Conservation (phyloP, 768 basidiomycete genomes). For the Phylloporus scabripes region DNA sequence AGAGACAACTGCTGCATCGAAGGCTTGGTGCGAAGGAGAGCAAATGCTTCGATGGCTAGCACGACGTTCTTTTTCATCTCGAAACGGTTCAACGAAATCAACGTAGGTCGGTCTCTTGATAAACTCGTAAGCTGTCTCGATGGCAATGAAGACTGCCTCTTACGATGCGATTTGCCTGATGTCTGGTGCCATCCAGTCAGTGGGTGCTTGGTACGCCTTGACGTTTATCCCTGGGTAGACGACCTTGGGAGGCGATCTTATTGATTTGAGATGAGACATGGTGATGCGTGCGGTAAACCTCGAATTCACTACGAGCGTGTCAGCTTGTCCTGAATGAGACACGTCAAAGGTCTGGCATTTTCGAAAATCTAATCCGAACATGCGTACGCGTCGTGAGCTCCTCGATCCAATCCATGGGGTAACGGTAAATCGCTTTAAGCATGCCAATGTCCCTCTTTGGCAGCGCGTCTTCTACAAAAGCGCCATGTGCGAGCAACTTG, state of each 20-base stretch:
- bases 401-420: slow-evolving; percentile 88
- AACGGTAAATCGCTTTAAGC: slow-evolving; percentile 73
- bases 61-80: slow-evolving; percentile 91
- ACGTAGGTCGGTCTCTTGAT: slow-evolving; percentile 54
- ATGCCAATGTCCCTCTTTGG: slow-evolving; percentile 39
- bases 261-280: slow-evolving; percentile 64
- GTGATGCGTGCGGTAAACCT: slow-evolving; percentile 84
- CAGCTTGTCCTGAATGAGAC: slow-evolving; percentile 64
- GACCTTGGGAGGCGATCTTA: slow-evolving; percentile 58
- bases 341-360: background rate
- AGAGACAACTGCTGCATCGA: slow-evolving; percentile 17
- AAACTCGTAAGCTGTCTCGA: slow-evolving; percentile 20
- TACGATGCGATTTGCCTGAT: slow-evolving; percentile 54
- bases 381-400: slow-evolving; percentile 80
- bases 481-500: slow-evolving; percentile 77
- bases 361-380: background rate
- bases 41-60: slow-evolving; percentile 78
- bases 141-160: slow-evolving; percentile 17
- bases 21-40: slow-evolving; percentile 39
- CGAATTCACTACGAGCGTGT: slow-evolving; percentile 89
- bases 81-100: slow-evolving; percentile 90
- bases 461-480: slow-evolving; percentile 47
- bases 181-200: slow-evolving; percentile 43
- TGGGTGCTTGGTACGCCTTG: slow-evolving; percentile 52
- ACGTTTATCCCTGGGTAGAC: slow-evolving; percentile 96